phyloP scores from a whole-genome alignment of 192 early-diverging fungal species.

The Pilaira anomala region DNA sequence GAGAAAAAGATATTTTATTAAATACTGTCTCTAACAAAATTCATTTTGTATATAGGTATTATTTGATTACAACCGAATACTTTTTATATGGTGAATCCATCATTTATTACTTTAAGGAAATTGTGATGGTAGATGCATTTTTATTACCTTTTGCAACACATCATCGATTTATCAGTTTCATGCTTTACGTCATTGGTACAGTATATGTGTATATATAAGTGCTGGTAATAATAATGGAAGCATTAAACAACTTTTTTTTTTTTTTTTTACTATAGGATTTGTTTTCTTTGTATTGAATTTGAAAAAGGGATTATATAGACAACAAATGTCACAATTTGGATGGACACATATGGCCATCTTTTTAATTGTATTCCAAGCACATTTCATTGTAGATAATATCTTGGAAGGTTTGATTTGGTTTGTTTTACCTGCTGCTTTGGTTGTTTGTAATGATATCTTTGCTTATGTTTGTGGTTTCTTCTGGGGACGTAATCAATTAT shows the following conservation, averaged over 20 bases:
- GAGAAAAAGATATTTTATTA: neutral
- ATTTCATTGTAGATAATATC: conserved; percentile 97
- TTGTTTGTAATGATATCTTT: conserved; percentile 94
- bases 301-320: conserved; percentile 89
- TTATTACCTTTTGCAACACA: conserved; percentile 83
- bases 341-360: conserved; percentile 97
- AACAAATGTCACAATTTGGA: conserved; percentile 94
- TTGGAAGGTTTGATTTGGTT: conserved; percentile 98
- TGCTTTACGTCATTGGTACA: conserved; percentile 79
- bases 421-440: conserved; percentile 81
- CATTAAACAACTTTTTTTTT: neutral
- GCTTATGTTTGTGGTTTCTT: conserved; percentile 97
- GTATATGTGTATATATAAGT: neutral
- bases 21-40: neutral
- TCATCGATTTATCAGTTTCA: conserved; percentile 92
- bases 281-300: conserved; percentile 93
- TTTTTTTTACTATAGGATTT: conserved; percentile 48
- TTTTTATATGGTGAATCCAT: conserved; percentile 93
- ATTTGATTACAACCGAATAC: conserved; percentile 85
- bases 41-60: conserved; percentile 63
- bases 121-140: conserved; percentile 81
- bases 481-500: conserved; percentile 86
- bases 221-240: neutral
- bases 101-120: conserved; percentile 84
- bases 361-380: conserved; percentile 88